Evolutionary conservation across 805 yeast genomes (phyloP).

Genomic region (Lipomyces starkeyi): DNA sequence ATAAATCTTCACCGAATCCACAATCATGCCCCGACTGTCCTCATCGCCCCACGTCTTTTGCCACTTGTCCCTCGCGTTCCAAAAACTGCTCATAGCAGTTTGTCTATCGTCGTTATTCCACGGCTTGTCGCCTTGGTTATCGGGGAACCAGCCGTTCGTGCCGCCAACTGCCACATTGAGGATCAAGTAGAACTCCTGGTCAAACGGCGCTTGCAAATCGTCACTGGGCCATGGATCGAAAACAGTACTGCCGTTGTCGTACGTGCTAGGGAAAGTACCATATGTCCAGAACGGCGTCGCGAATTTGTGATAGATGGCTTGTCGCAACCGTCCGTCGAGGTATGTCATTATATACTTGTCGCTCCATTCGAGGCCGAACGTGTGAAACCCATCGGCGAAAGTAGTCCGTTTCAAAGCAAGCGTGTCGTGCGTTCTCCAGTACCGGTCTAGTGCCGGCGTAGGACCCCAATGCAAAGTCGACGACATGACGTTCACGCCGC

Average conservation of each 20-base stretch:
- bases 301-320: slow-evolving; percentile 28
- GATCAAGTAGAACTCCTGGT: slow-evolving; percentile 33
- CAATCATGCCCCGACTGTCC: slow-evolving; percentile 26
- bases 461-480: slow-evolving; percentile 37
- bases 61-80: slow-evolving; percentile 27
- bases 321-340: slow-evolving; percentile 34
- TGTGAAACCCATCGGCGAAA: slow-evolving; percentile 25
- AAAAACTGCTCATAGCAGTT: slow-evolving; percentile 29
- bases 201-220: slow-evolving; percentile 29
- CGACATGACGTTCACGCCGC: slow-evolving; percentile 30
- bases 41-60: slow-evolving; percentile 27
- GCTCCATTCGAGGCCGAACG: slow-evolving; percentile 34
- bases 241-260: slow-evolving; percentile 25
- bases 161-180: slow-evolving; percentile 37
- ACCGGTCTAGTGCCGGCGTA: slow-evolving; percentile 14
- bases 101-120: slow-evolving; percentile 31
- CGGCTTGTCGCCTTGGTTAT: slow-evolving; percentile 29
- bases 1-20: slow-evolving; percentile 31
- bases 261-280: slow-evolving; percentile 25
- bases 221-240: slow-evolving; percentile 31
- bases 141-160: slow-evolving; percentile 32
- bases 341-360: slow-evolving; percentile 33
- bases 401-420: slow-evolving; percentile 19
- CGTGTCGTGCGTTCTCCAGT: slow-evolving; percentile 17
- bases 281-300: slow-evolving; percentile 22